Evolutionary conservation across 768 basidiomycete genomes (phyloP).

Genomic region (Rhodotorula paludigena): DNA sequence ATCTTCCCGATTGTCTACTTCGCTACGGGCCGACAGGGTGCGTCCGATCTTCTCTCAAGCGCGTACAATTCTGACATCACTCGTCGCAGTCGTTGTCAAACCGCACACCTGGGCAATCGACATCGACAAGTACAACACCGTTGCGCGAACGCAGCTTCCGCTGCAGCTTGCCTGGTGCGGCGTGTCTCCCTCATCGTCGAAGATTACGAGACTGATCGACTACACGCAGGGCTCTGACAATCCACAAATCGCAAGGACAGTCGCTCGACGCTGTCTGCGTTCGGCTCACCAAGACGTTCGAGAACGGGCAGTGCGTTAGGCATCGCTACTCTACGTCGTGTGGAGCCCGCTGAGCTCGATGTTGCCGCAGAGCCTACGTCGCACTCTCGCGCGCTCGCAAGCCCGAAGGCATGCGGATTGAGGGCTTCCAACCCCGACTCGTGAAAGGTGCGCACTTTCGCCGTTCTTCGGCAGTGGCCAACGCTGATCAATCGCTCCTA

Average conservation of each 20-base stretch:
- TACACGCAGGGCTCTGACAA: conserved; percentile 45
- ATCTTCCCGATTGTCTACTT: conserved; percentile 32
- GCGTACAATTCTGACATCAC: fast-evolving
- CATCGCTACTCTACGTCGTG: fast-evolving
- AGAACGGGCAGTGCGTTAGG: conserved; percentile 45
- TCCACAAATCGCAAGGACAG: conserved; percentile 95
- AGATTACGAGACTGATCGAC: no score
- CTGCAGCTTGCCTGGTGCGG: conserved; percentile 79
- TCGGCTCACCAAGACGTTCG: conserved; percentile 82
- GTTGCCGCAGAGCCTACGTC: conserved; percentile 29
- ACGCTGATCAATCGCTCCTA: not conserved
- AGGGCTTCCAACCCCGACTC: conserved; percentile 30
- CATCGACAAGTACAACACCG: conserved; percentile 31
- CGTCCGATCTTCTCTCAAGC: not conserved
- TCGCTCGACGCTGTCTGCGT: conserved; percentile 91
- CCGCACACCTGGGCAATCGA: conserved; percentile 30
- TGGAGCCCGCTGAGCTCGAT: not conserved
- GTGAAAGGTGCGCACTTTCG: conserved; percentile 20
- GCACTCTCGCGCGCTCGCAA: conserved; percentile 32
- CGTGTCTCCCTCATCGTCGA: conserved; percentile 42
- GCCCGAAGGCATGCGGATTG: conserved; percentile 27
- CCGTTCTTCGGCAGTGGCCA: not conserved
- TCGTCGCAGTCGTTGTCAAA: conserved; percentile 4
- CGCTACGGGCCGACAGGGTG: conserved; percentile 24
- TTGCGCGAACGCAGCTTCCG: conserved; percentile 69